Evolutionary conservation across 1,284 basidiomycete species (phyloP).

Genomic region (Ceratobasidium sp.): DNA sequence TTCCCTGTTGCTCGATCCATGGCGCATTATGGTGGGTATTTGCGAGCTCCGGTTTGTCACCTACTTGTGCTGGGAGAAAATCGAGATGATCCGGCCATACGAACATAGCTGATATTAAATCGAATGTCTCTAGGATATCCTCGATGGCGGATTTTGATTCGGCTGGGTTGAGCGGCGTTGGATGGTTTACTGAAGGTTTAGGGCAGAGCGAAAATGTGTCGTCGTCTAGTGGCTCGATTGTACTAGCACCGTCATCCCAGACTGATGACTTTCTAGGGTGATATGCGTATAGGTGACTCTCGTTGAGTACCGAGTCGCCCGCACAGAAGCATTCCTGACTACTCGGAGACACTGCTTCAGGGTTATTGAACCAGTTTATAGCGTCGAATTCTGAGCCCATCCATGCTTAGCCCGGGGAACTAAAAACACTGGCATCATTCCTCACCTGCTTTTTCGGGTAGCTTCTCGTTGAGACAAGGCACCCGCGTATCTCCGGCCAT

Average conservation of each 20-base stretch:
- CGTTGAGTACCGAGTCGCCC: not conserved
- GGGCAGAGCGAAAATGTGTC: not conserved
- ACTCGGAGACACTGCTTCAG: not conserved
- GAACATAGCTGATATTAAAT: not conserved
- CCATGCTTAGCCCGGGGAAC: not conserved
- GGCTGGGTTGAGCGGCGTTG: not conserved
- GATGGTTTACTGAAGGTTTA: not conserved
- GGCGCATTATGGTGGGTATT: not conserved
- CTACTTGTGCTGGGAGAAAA: not conserved
- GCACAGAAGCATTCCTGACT: not conserved
- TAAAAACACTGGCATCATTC: not conserved
- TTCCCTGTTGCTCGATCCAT: not conserved
- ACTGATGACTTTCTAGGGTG: not conserved
- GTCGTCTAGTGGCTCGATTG: not conserved
- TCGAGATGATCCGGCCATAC: not conserved
- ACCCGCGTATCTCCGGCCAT: no score
- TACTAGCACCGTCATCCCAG: not conserved
- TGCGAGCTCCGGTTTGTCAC: not conserved
- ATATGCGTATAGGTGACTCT: not conserved
- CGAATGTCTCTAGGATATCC: not conserved
- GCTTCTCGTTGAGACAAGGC: not conserved
- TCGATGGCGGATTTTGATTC: not conserved
- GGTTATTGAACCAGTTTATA: not conserved
- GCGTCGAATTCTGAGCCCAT: not conserved
- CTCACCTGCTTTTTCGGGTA: not conserved